Evolutionary conservation across 257 asterid genomes (phyloP).

Genomic region (Petunia axillaris): DNA sequence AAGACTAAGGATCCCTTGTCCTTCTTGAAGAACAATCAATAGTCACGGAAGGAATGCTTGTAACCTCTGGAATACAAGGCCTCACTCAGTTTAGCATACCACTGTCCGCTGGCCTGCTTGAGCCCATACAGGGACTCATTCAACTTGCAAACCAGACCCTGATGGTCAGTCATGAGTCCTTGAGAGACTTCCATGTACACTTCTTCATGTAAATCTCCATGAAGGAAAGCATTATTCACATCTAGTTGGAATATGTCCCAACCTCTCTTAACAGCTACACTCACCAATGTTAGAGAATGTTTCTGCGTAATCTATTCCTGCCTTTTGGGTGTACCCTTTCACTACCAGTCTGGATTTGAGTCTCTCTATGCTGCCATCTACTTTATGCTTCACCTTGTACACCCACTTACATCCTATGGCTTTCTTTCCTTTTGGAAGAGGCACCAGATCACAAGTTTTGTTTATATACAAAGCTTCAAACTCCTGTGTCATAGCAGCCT

Average conservation of each 20-base stretch:
- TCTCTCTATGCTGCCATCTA: neutral
- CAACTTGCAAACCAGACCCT: neutral
- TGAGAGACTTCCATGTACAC: neutral
- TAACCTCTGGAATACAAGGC: neutral
- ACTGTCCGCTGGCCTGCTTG: no score
- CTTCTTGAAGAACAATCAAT: neutral
- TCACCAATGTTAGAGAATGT: neutral
- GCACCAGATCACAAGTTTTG: neutral
- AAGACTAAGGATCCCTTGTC: neutral
- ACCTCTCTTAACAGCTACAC: neutral
- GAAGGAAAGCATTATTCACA: no score
- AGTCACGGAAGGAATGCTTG: neutral
- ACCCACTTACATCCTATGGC: no score
- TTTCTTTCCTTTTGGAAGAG: no score
- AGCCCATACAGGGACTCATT: neutral
- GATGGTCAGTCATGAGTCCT: neutral
- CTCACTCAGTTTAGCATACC: neutral
- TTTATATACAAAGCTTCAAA: no score
- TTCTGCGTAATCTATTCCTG: neutral
- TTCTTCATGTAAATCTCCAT: neutral
- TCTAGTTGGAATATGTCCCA: neutral
- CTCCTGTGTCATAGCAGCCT: neutral
- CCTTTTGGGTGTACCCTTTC: neutral
- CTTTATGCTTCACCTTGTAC: no score
- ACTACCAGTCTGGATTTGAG: neutral